Evolutionary conservation across 2,329 filamentous ascomycete genomes (phyloP).

Genomic region (Colletotrichum lupini): DNA sequence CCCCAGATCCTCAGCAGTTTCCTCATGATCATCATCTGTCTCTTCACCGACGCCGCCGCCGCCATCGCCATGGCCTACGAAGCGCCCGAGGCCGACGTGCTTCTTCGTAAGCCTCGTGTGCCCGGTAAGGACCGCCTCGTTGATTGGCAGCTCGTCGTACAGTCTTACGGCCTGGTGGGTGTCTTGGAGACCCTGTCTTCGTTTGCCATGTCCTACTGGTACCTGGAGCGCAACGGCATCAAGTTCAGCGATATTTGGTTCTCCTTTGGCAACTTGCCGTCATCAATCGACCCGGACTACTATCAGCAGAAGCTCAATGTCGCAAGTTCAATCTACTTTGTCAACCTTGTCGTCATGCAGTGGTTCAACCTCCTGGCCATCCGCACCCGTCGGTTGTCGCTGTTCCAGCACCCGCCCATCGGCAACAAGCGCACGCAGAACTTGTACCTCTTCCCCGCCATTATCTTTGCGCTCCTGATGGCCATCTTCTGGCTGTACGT

Average conservation of each 20-base stretch:
- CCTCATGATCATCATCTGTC: slow-evolving; percentile 77
- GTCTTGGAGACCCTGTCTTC: slow-evolving; percentile 69
- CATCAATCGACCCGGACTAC: slow-evolving; percentile 62
- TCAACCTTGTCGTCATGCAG: slow-evolving; percentile 85
- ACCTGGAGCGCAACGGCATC: slow-evolving; percentile 70
- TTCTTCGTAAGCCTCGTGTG: slow-evolving; percentile 75
- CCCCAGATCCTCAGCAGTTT: slow-evolving; percentile 80
- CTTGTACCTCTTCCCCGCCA: slow-evolving; percentile 75
- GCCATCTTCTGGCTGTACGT: slow-evolving; percentile 79
- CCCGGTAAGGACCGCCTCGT: slow-evolving; percentile 78
- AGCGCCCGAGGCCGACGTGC: slow-evolving; percentile 79
- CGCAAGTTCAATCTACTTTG: slow-evolving; percentile 81
- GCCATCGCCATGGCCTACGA: slow-evolving; percentile 82
- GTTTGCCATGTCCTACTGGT: slow-evolving; percentile 76
- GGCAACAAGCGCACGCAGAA: slow-evolving; percentile 76
- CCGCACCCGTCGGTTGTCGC: slow-evolving; percentile 71
- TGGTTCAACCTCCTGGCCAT: slow-evolving; percentile 81
- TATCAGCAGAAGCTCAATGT: slow-evolving; percentile 68
- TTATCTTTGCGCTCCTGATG: slow-evolving; percentile 75
- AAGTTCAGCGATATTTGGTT: slow-evolving; percentile 76
- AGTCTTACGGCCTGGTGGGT: slow-evolving; percentile 79
- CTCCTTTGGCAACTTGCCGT: slow-evolving; percentile 67
- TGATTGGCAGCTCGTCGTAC: slow-evolving; percentile 77
- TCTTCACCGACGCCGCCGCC: slow-evolving; percentile 81
- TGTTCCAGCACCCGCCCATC: slow-evolving; percentile 78